Base-by-base conservation (phyloP, 2,329 filamentous ascomycete species). In the Talaromyces piceae region DNA sequence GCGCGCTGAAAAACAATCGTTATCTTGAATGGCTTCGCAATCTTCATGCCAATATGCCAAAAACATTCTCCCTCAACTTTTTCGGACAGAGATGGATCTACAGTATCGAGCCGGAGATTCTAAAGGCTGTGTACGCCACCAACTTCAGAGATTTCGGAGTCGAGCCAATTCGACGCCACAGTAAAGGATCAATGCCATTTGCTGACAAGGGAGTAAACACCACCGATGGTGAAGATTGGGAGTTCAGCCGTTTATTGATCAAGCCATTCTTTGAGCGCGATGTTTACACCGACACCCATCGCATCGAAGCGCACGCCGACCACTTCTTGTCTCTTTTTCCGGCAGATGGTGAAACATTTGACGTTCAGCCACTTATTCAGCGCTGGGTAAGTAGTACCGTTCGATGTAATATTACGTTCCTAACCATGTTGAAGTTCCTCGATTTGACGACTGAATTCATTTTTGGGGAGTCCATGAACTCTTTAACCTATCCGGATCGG, bases 71-170 rank as follows among this genome's bases (percentile, higher is more conserved):
- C 31, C 31, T 33, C 18, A 33, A 33, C 31, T 33, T 33, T 3
- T 33, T 33, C 18, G 31, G 31, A 16, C 31, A 33, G 18, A 13
- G 31, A 13, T 33, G 31, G 31, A 33, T 33, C 5, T 33, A 33
- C n/a, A 71, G 68, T 1, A 61, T 60, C 20, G 69, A 71, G 9
- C 68, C 69, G 4, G 64, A 70, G 52, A 95, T 94, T 64, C 81
- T 94, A 72, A 94, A 95, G 66, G 87, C 89, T 9, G 77, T 95
- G 22, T 74, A 95, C 8, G 87, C 89, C 0, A 87, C 85, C 1
- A 87, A 94, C 62, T 95, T 95, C 65, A 71, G 72, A 45, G 86
- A 93, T 60, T 95, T 84, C 59, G 86, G 87, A 57, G 89, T 95
- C 65, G 89, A 90, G 4, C 74, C 83, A 55, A 44, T 44, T 20